phyloP scores from a whole-genome alignment of 345 rosid genomes.

The Mangifera indica region DNA sequence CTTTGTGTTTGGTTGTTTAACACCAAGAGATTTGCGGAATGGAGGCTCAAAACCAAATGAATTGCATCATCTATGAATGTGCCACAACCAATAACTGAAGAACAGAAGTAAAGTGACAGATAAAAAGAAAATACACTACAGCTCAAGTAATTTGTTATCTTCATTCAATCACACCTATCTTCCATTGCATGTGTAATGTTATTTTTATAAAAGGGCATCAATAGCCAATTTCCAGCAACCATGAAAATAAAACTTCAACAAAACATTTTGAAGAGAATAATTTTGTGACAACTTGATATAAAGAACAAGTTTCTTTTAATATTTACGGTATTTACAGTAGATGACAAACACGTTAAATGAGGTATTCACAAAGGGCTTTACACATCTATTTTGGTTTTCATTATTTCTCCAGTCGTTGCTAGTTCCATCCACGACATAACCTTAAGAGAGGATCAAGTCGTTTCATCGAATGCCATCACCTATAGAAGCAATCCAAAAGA shows the following conservation, averaged over 20 bases:
- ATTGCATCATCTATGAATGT: too few relatives aligned
- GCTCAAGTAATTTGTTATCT: neutral
- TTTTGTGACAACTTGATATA: neutral
- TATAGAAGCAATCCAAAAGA: constrained; percentile 24
- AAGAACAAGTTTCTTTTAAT: too few relatives aligned
- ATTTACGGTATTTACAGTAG: too few relatives aligned
- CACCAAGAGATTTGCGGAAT: too few relatives aligned
- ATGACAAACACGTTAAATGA: constrained; percentile 22
- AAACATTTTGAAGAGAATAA: neutral
- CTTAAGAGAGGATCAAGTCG: constrained; percentile 38
- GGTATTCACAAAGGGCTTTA: constrained; percentile 43
- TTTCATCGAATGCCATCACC: constrained; percentile 69
- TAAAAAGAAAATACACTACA: neutral
- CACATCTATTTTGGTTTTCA: constrained; percentile 14
- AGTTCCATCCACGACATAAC: constrained; percentile 35
- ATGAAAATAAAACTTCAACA: neutral
- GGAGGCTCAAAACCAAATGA: too few relatives aligned
- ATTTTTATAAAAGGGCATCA: neutral
- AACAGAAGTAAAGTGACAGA: neutral
- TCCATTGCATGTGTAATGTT: neutral
- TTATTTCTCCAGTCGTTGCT: constrained; percentile 9
- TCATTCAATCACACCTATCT: constrained; percentile 2
- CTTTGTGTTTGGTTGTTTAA: too few relatives aligned
- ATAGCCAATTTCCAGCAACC: neutral
- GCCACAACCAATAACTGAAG: too few relatives aligned